phyloP scores from a whole-genome alignment of 306 rosid genomes.

The Luffa aegyptiaca region DNA sequence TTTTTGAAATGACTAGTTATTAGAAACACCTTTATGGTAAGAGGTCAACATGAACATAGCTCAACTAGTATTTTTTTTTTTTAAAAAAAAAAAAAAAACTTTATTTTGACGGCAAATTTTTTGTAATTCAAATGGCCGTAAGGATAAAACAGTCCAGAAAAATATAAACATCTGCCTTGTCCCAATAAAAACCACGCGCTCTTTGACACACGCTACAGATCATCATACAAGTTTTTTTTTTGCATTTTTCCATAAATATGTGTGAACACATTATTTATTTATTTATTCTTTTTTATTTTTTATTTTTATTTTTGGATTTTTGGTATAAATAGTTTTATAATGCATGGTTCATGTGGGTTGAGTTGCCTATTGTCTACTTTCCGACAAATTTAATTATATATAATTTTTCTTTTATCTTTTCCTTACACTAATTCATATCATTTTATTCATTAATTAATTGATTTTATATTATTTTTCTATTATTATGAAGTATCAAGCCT shows the following conservation, averaged over 20 bases:
- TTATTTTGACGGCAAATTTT: too few relatives aligned
- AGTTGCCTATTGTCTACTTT: neutral
- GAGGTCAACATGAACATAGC: too few relatives aligned
- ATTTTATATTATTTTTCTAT: neutral
- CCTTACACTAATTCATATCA: neutral
- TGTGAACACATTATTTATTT: neutral
- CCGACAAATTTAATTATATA: neutral
- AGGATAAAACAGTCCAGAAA: neutral
- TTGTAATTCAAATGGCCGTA: neutral
- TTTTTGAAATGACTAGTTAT: too few relatives aligned
- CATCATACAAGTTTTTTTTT: neutral
- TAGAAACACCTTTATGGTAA: too few relatives aligned
- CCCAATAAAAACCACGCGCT: neutral
- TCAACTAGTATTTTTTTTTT: too few relatives aligned
- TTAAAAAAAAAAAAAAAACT: too few relatives aligned
- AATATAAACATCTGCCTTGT: neutral
- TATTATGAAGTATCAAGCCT: neutral
- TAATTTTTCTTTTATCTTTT: neutral
- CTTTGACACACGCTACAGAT: neutral
- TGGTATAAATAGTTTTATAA: neutral
- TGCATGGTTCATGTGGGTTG: conserved; percentile 8
- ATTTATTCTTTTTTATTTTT: neutral
- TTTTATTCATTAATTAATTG: neutral
- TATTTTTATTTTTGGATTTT: neutral
- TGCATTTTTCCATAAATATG: neutral